Evolutionary conservation across 495 filamentous ascomycete species (phyloP).

Genomic region (Diplogelasinospora grovesii): DNA sequence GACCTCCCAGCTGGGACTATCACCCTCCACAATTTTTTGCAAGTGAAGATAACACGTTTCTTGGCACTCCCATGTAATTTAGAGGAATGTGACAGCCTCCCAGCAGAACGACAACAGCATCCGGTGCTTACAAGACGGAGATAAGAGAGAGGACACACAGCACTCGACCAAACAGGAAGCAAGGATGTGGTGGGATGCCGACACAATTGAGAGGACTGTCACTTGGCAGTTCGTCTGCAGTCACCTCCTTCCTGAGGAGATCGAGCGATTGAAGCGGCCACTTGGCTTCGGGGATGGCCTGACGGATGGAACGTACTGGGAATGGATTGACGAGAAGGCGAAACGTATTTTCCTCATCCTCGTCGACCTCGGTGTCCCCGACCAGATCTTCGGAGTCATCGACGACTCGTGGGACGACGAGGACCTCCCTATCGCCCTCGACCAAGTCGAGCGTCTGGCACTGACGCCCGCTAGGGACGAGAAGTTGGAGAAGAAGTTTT

Average conservation of each 20-base stretch:
- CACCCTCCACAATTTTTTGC: no score
- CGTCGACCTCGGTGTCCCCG: conserved; percentile 68
- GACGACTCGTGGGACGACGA: conserved; percentile 85
- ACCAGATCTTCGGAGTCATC: conserved; percentile 78
- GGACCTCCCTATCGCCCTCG: conserved; percentile 73
- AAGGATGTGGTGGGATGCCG: conserved; percentile 71
- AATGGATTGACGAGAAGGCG: conserved; percentile 80
- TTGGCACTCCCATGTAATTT: no score
- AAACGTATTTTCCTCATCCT: conserved; percentile 78
- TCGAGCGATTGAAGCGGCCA: conserved; percentile 58
- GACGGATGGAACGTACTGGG: conserved; percentile 85
- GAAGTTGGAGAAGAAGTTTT: conserved; percentile 65
- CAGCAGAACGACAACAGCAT: background rate
- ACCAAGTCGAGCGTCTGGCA: conserved; percentile 60
- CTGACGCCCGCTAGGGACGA: conserved; percentile 56
- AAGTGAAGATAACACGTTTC: no score
- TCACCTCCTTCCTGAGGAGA: conserved; percentile 58
- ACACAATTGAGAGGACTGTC: conserved; percentile 67
- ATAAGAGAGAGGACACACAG: no score
- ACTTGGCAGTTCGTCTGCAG: conserved; percentile 61
- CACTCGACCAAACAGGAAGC: conserved; percentile 9
- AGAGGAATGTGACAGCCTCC: no score
- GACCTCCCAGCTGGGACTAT: no score
- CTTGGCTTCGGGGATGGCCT: conserved; percentile 80
- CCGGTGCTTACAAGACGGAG: background rate